Evolutionary conservation across 345 rosid species (phyloP), one percentile per base, ranked within the genome.

Genomic region (Pelargonium nanum): DNA sequence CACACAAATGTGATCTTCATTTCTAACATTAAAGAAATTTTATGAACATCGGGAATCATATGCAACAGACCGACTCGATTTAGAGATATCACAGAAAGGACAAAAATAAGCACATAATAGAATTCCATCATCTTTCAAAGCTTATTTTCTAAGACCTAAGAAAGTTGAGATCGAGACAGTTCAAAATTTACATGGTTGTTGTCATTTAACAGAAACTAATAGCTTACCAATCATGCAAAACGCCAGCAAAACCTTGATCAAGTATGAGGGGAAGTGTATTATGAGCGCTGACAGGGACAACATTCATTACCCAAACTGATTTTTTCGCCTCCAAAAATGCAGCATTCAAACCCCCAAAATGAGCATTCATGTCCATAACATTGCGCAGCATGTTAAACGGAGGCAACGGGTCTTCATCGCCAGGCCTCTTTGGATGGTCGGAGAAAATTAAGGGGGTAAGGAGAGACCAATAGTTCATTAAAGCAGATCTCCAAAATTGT

Each of bases 391-490:
- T 90, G 80, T 90, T 86, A 70, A 78, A 93, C 50, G 99, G 99
- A 19, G 97, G 96, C 61, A 84, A 75, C 22, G 97, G 99, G 69
- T 87, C 99, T 74, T 93, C 97, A 80, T 93, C 99, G 1, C 97
- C 99, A 0, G 96, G 99, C 75, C 99, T 87, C 77, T 93, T 93
- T 12, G 99, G 99, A 73, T 93, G 99, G 81, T 93, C 99, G 25
- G 99, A 93, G 78, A 93, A 93, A 58, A 93, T 93, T 68, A 93
- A 65, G 7, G 99, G 99, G 22, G 97, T 87, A 55, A 93, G 88
- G 74, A 89, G 81, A 54, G 99, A 93, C 97, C 99, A 93, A 74
- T 83, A 84, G 65, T 85, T 87, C 78, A 74, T 87, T 44, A 89
- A 75, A 58, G 99, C 81, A 60, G 83, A 83, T 75, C 73, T 78